Conservation (phyloP, 2,329 filamentous ascomycete genomes). For the Claviceps africana region DNA sequence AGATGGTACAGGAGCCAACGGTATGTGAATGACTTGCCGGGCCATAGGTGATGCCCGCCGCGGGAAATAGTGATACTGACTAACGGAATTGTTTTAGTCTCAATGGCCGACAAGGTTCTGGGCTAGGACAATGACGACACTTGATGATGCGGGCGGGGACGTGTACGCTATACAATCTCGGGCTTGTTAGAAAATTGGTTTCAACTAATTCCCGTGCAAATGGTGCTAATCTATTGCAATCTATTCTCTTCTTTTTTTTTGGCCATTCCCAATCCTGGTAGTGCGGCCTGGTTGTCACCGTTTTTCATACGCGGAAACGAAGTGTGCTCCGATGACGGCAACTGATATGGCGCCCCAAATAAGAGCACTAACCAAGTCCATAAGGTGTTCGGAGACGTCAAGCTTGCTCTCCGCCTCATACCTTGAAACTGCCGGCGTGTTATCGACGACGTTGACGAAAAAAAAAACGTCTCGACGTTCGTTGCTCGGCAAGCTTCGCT, state of each 20-base stretch:
- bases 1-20: constrained; percentile 70
- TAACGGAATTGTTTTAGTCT: constrained; percentile 21
- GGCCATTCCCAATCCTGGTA: neutral
- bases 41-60: neutral
- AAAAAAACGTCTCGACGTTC: neutral
- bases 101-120: constrained; percentile 37
- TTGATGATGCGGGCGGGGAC: neutral
- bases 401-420: neutral
- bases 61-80: neutral
- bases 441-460: neutral
- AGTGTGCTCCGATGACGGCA: neutral
- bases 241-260: neutral
- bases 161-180: neutral
- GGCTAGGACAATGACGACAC: constrained; percentile 8
- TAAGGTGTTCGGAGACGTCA: neutral
- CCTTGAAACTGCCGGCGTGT: neutral
- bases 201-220: neutral
- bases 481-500: neutral
- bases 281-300: no score
- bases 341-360: neutral
- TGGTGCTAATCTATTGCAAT: neutral
- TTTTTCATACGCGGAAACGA: neutral
- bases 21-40: constrained; percentile 27
- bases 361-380: neutral
- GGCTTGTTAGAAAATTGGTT: neutral